phyloP scores from a whole-genome alignment of 2,329 filamentous ascomycete genomes.

The Aspergillus felis region DNA sequence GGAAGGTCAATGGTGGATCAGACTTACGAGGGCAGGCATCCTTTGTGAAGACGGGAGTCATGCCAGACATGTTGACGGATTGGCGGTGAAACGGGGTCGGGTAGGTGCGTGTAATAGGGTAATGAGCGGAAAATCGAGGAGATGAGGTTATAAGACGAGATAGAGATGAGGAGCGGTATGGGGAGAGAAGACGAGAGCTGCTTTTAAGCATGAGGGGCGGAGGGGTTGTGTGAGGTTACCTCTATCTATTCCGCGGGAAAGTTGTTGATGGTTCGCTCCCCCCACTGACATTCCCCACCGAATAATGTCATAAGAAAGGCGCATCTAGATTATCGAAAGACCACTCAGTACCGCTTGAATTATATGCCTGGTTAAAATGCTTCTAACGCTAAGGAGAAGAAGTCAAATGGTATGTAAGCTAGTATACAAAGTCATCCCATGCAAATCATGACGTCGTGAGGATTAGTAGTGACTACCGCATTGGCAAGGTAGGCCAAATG shows the following conservation, averaged over 20 bases:
- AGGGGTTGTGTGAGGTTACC: conserved; percentile 3
- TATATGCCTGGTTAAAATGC: not conserved
- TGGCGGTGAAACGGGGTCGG: conserved; percentile 9
- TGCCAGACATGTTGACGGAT: conserved; percentile 33
- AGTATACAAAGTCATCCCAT: not conserved
- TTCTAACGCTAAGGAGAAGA: not conserved
- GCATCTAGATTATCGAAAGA: not conserved
- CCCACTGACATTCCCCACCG: not conserved
- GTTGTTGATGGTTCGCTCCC: not conserved
- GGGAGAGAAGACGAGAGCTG: conserved; percentile 20
- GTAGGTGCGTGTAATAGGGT: conserved; percentile 7
- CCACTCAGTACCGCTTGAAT: not conserved
- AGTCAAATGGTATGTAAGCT: not conserved
- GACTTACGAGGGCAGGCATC: conserved; percentile 46
- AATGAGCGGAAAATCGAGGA: conserved; percentile 9
- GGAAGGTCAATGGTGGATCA: not conserved
- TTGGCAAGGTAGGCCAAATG: not conserved
- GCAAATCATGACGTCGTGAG: not conserved
- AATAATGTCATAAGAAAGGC: not conserved
- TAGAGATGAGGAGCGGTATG: conserved; percentile 4
- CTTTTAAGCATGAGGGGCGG: conserved; percentile 21
- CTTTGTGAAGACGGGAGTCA: conserved; percentile 38
- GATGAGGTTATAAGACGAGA: conserved; percentile 1
- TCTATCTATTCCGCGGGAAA: conserved; percentile 20
- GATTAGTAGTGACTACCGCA: not conserved